Percentiles rank a stretch among this genome's conserved stretches.
Conservation (phyloP, 1,139 yeast species). For the Kodamaea alishanica region DNA sequence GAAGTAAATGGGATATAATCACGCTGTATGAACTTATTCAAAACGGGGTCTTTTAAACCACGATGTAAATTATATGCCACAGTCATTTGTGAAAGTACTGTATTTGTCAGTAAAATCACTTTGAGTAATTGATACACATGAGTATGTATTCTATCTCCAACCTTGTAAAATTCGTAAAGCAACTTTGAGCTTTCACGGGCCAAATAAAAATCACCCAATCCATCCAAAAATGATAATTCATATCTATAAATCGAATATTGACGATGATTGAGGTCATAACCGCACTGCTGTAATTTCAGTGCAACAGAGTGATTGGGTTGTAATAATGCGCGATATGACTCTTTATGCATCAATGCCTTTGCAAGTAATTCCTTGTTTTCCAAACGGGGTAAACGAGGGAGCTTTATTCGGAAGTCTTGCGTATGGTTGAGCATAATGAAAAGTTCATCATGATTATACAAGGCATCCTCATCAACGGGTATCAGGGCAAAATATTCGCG, state of each 20-base stretch:
- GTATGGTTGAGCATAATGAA: constrained; percentile 27
- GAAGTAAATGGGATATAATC: constrained; percentile 14
- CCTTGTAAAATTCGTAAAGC: constrained; percentile 27
- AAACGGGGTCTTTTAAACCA: constrained; percentile 32
- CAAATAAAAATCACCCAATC: constrained; percentile 42
- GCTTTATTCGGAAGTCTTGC: constrained; percentile 20
- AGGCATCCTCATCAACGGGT: constrained; percentile 18
- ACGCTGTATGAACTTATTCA: constrained; percentile 11
- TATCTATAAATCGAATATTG: constrained; percentile 27
- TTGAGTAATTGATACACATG: constrained; percentile 32
- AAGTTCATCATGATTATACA: constrained; percentile 17
- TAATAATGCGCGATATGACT: constrained; percentile 33
- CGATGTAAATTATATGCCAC: constrained; percentile 35
- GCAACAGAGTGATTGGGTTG: constrained; percentile 31
- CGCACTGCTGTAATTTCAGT: constrained; percentile 16
- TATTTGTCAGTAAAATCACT: constrained; percentile 39
- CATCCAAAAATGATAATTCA: constrained; percentile 43
- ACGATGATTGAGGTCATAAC: constrained; percentile 17
- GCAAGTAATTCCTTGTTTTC: constrained; percentile 30
- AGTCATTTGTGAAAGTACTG: constrained; percentile 37
- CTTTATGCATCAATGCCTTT: constrained; percentile 41
- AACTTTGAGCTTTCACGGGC: constrained; percentile 39
- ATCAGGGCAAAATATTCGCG: constrained; percentile 24
- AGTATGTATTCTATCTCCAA: constrained; percentile 14
- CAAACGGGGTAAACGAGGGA: constrained; percentile 38